Percentiles rank a stretch among this genome's conserved stretches.
Evolutionary conservation across 768 basidiomycete genomes (phyloP).

Genomic region (Collybia sp.): DNA sequence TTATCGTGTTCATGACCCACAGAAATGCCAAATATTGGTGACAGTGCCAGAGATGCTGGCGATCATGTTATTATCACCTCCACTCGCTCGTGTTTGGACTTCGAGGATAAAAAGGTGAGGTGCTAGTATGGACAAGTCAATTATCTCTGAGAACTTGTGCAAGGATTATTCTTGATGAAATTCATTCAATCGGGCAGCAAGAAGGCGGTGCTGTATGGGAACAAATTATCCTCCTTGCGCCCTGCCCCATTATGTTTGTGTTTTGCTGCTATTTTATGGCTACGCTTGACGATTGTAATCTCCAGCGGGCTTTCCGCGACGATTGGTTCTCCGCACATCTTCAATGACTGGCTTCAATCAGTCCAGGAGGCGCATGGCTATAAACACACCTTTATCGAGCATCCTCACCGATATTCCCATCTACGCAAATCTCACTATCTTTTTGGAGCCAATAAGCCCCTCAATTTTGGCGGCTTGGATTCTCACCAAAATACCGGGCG

Average conservation of each 20-base stretch:
- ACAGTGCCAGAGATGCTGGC: slow-evolving; percentile 71
- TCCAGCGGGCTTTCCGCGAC: slow-evolving; percentile 67
- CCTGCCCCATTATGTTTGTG: slow-evolving; percentile 67
- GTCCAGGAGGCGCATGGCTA: slow-evolving; percentile 58
- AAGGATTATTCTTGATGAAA: slow-evolving; percentile 68
- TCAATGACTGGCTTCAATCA: slow-evolving; percentile 60
- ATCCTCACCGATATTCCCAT: slow-evolving; percentile 70
- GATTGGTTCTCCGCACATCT: slow-evolving; percentile 57
- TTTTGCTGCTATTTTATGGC: neutral
- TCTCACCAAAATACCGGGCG: slow-evolving; percentile 31
- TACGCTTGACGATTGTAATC: no score
- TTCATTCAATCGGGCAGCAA: slow-evolving; percentile 67
- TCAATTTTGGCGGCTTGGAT: slow-evolving; percentile 32
- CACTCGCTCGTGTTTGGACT: slow-evolving; percentile 56
- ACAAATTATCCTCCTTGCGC: slow-evolving; percentile 65
- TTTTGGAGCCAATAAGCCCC: slow-evolving; percentile 11
- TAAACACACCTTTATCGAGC: slow-evolving; percentile 54
- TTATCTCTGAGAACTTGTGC: slow-evolving; percentile 1
- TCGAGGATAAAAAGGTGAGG: slow-evolving; percentile 55
- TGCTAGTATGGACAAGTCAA: neutral
- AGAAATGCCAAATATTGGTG: slow-evolving; percentile 67
- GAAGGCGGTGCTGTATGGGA: slow-evolving; percentile 72
- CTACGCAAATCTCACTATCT: slow-evolving; percentile 64
- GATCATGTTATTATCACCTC: slow-evolving; percentile 66
- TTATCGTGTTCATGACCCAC: slow-evolving; percentile 55